Percentiles rank a stretch among this genome's conserved stretches.
Conservation (phyloP, 2,329 filamentous ascomycete species). For the Colletotrichum cordylinicola region DNA sequence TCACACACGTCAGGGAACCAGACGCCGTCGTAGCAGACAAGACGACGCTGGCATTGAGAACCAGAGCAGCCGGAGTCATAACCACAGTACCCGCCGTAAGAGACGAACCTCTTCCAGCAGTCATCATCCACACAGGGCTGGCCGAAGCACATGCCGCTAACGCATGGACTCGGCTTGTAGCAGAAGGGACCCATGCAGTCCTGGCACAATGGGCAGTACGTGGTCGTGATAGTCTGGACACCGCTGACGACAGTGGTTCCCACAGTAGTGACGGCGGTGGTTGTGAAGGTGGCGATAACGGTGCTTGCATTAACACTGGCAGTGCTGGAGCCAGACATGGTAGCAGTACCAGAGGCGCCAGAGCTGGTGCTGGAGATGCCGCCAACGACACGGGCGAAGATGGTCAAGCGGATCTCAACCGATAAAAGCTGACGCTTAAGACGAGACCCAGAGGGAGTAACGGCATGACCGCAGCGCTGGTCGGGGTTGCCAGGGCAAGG, state of each 20-base stretch:
- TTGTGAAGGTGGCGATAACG: neutral
- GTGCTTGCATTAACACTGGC: neutral
- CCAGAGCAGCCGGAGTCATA: slow-evolving; percentile 30
- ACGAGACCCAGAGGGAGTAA: neutral
- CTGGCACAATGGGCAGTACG: neutral
- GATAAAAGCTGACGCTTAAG: neutral
- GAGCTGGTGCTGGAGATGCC: neutral
- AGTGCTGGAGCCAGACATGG: neutral
- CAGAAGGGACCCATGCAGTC: neutral
- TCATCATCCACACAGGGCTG: slow-evolving; percentile 22
- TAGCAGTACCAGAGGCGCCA: neutral
- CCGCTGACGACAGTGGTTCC: neutral
- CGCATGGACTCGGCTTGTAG: neutral
- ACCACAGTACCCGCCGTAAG: slow-evolving; percentile 36
- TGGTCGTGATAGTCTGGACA: neutral
- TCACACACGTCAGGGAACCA: neutral
- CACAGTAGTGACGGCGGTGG: neutral
- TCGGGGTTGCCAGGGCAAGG: slow-evolving; percentile 45
- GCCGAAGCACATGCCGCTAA: neutral
- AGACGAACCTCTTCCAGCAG: slow-evolving; percentile 34
- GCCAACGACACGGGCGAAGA: neutral
- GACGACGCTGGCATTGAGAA: slow-evolving; percentile 14
- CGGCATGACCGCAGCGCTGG: slow-evolving; percentile 47
- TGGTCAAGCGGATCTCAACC: neutral
- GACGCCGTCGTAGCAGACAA: slow-evolving; percentile 19